Conservation (phyloP, 169 alveolate genomes). For the Plasmodium gonderi region DNA sequence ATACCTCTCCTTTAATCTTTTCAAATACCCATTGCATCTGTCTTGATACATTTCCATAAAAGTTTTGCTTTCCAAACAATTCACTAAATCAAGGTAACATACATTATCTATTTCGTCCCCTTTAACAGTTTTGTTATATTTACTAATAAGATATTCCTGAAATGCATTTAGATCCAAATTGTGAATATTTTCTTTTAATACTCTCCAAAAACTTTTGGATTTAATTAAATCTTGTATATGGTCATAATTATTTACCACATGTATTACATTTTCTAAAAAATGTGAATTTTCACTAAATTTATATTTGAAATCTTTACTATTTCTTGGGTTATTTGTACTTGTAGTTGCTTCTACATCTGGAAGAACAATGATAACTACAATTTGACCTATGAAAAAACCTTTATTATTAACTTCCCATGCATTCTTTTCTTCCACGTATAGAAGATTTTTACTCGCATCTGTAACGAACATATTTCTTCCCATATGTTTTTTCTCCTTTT, state of each 20-base stretch:
- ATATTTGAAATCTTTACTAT: background rate
- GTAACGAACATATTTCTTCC: conserved; percentile 23
- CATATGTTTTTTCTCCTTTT: background rate
- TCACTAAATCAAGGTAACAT: conserved; percentile 10
- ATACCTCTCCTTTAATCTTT: conserved; percentile 22
- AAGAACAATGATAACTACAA: conserved; percentile 20
- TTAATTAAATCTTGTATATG: conserved; percentile 31
- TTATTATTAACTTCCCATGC: conserved; percentile 52
- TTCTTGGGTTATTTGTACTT: background rate
- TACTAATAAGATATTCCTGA: conserved; percentile 35
- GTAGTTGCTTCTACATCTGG: conserved; percentile 38
- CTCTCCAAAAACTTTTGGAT: conserved; percentile 23
- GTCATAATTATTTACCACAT: conserved; percentile 29
- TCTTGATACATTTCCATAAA: conserved; percentile 41
- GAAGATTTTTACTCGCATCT: conserved; percentile 41
- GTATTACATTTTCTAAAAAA: conserved; percentile 9
- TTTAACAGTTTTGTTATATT: conserved; percentile 4
- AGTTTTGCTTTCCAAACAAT: background rate
- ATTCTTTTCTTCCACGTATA: conserved; percentile 1
- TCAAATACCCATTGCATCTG: conserved; percentile 50
- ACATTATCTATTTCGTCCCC: conserved; percentile 7
- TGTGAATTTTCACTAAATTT: background rate
- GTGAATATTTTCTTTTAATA: conserved; percentile 15
- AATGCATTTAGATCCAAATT: background rate
- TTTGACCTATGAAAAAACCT: conserved; percentile 53